Base-by-base conservation (phyloP, 192 early-diverging fungal genomes). In the Linnemannia hyalina region DNA sequence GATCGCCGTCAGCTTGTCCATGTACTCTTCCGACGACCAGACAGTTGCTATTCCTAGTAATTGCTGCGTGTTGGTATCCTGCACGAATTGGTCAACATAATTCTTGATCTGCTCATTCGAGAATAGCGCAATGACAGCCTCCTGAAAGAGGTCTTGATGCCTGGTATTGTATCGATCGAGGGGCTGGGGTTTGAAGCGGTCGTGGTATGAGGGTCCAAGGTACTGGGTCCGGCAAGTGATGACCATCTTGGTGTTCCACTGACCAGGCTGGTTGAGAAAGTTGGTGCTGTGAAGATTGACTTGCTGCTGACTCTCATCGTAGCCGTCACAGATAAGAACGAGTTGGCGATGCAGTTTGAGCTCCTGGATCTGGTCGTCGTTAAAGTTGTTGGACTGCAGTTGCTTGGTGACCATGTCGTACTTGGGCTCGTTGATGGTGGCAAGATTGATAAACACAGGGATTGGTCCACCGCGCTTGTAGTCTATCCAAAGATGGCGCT, bases 231-330 rank as follows among this genome's bases (percentile, higher is more conserved):
- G 11, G 70, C 70, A 71, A n/a, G 16, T 47, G 38, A 71, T 42
- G 15, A 71, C 41, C 42, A 71, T 23, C 70, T 71, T 71, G 26
- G 35, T 69, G 20, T n/a, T 23, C 70, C 70, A 42, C 23, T 71
- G 70, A 9, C 40, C 41, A 23, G 38, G 9, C 20, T 23, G 41
- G 22, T 71, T 71, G 4, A 71, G 41, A 38, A 3, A n/a, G 70
- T 71, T 71, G 41, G 35, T n/a, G 4, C 20, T 42, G 41, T 71
- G 70, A 1, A 71, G 20, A 40, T 71, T 71, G 23, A 71, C 3
- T 38, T 3, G 2, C 4, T 38, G 38, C 38, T 38, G 38, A 38
- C 38, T 38, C 38, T 38, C 38, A 38, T 38, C 38, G 38, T 38
- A 38, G 38, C 38, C 38, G 38, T 38, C 38, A 38, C 38, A 38